phyloP scores from a whole-genome alignment of 2,329 filamentous ascomycete species.

The Arthroderma uncinatum region DNA sequence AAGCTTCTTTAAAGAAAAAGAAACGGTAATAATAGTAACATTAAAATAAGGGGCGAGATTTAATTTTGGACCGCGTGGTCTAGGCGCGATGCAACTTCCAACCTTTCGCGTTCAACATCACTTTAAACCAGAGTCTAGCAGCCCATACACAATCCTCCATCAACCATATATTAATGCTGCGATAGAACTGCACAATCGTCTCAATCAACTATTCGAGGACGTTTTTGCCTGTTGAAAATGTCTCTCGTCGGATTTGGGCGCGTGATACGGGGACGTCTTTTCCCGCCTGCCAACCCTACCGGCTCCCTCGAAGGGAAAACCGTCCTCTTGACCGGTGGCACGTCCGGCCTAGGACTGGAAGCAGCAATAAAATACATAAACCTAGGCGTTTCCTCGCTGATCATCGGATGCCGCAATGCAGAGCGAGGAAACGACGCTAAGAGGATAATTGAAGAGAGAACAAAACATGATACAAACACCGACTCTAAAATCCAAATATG shows the following conservation, averaged over 20 bases:
- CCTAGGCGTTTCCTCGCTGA: slow-evolving; percentile 33
- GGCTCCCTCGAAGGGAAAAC: slow-evolving; percentile 36
- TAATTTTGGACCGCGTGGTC: not conserved
- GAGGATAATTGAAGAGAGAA: slow-evolving; percentile 25
- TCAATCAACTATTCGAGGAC: no score
- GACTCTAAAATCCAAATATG: slow-evolving; percentile 31
- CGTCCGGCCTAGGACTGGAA: slow-evolving; percentile 41
- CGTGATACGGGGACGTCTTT: slow-evolving; percentile 13
- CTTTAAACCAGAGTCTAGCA: not conserved
- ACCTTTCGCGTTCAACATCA: not conserved
- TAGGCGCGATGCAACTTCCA: not conserved
- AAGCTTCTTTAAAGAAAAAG: not conserved
- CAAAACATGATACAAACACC: not conserved
- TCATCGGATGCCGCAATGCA: slow-evolving; percentile 37
- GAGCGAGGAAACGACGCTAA: slow-evolving; percentile 36
- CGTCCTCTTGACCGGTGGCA: slow-evolving; percentile 42
- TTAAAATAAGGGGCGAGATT: not conserved
- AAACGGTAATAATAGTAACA: not conserved
- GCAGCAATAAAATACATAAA: slow-evolving; percentile 39
- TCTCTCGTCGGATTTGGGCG: slow-evolving; percentile 7
- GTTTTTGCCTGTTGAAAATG: not conserved
- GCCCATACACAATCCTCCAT: not conserved
- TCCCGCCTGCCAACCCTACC: slow-evolving; percentile 28
- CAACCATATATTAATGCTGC: not conserved
- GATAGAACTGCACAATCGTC: not conserved